Percentiles rank a stretch among this genome's conserved stretches.
Conservation (phyloP, 139 green algal species). For the Haematococcus lacustris region DNA sequence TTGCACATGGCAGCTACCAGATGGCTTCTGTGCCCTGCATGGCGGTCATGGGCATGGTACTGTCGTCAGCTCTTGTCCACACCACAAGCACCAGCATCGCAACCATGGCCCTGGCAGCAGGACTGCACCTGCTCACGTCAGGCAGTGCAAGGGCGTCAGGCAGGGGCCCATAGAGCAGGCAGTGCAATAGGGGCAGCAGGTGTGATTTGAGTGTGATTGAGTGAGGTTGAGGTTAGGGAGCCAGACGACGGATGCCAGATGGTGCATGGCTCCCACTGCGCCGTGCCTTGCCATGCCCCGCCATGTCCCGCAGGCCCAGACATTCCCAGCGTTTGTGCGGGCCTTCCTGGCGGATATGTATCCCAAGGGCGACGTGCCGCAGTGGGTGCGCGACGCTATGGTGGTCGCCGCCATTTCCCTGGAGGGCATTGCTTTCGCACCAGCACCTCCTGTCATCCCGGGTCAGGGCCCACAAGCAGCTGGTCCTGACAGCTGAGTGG, state of each 20-base stretch:
- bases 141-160: not conserved
- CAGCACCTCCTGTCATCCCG: too few relatives aligned
- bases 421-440: too few relatives aligned
- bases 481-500: too few relatives aligned
- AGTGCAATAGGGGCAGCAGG: not conserved
- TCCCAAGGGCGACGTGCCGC: slow-evolving; percentile 47
- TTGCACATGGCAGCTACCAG: not conserved
- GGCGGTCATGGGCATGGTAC: too few relatives aligned
- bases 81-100: too few relatives aligned
- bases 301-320: slow-evolving; percentile 8
- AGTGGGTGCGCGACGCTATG: slow-evolving; percentile 60
- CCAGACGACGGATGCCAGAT: not conserved
- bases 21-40: not conserved
- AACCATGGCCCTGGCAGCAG: too few relatives aligned
- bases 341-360: slow-evolving; percentile 61
- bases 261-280: not conserved
- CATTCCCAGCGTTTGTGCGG: slow-evolving; percentile 63
- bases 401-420: too few relatives aligned
- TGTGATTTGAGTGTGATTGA: too few relatives aligned
- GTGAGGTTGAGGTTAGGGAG: too few relatives aligned
- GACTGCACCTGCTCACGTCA: not conserved
- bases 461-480: too few relatives aligned
- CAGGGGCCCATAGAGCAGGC: not conserved
- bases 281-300: not conserved
- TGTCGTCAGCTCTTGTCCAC: too few relatives aligned